Evolutionary conservation across 2,329 filamentous ascomycete species (phyloP).

Genomic region (Botrytis aclada): DNA sequence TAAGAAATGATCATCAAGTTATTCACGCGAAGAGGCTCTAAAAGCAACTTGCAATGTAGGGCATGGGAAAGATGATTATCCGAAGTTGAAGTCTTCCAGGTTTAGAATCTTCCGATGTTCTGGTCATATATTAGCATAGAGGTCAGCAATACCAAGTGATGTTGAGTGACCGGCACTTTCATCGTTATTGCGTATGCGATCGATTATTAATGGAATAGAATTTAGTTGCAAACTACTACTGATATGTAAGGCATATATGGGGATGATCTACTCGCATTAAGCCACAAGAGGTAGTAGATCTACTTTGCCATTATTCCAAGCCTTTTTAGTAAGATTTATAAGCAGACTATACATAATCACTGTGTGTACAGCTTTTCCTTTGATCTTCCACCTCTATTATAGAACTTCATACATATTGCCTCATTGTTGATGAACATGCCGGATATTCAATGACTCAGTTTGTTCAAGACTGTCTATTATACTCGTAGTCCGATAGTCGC

Average conservation of each 20-base stretch:
- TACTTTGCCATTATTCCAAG: background rate
- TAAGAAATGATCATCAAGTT: background rate
- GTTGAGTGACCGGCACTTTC: background rate
- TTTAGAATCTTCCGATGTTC: background rate
- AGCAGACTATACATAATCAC: background rate
- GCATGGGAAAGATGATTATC: background rate
- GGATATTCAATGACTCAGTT: background rate
- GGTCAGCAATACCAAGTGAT: background rate
- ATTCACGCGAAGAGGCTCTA: background rate
- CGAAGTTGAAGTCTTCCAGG: background rate
- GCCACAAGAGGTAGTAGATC: background rate
- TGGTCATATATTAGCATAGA: background rate
- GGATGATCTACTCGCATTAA: background rate
- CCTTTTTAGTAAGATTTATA: background rate
- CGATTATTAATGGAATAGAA: background rate
- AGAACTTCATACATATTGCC: background rate
- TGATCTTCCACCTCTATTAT: background rate
- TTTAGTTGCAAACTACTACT: background rate
- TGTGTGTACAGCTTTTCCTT: background rate
- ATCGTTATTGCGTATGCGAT: background rate
- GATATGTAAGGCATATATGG: background rate
- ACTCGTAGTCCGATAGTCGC: background rate
- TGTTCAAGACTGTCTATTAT: background rate
- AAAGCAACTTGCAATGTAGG: background rate
- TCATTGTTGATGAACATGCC: background rate